Conservation (phyloP, 169 alveolate species). For the Plasmodium vivax region DNA sequence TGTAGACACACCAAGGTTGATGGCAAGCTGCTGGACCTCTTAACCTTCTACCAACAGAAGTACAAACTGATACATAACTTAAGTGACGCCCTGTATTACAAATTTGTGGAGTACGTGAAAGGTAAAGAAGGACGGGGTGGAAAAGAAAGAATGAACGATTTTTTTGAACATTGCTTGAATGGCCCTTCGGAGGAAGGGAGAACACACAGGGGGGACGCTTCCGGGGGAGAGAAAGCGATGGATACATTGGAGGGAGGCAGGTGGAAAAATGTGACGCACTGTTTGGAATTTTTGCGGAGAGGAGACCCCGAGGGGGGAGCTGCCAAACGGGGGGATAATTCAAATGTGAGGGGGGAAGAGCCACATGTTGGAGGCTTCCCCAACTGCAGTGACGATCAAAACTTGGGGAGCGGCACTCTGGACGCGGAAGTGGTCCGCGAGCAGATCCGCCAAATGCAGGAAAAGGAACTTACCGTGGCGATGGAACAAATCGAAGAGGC, state of each 20-base stretch:
- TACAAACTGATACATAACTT: conserved; percentile 57
- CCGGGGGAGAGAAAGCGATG: not conserved
- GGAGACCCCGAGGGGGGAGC: not conserved
- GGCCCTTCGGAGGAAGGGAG: not conserved
- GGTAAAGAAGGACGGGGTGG: not conserved
- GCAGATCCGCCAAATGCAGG: not conserved
- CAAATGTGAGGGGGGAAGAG: not conserved
- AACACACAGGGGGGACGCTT: not conserved
- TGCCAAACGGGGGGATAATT: not conserved
- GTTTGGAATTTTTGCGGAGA: not conserved
- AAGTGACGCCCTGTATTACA: conserved; percentile 46
- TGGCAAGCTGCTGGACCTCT: conserved; percentile 1
- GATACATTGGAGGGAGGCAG: not conserved
- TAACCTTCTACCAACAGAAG: conserved; percentile 45
- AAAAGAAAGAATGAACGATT: not conserved
- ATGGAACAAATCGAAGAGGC: conserved; percentile 46
- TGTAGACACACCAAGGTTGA: conserved; percentile 58
- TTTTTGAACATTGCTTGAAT: conserved; percentile 34
- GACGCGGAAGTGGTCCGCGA: not conserved
- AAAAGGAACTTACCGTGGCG: conserved; percentile 6
- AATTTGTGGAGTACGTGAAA: conserved; percentile 41
- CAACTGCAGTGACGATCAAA: not conserved
- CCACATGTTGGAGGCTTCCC: not conserved
- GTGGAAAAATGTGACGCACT: not conserved
- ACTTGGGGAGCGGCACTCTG: not conserved